Evolutionary conservation across 108 stramenopile genomes (phyloP).

Genomic region (Skeletonema costatum): DNA sequence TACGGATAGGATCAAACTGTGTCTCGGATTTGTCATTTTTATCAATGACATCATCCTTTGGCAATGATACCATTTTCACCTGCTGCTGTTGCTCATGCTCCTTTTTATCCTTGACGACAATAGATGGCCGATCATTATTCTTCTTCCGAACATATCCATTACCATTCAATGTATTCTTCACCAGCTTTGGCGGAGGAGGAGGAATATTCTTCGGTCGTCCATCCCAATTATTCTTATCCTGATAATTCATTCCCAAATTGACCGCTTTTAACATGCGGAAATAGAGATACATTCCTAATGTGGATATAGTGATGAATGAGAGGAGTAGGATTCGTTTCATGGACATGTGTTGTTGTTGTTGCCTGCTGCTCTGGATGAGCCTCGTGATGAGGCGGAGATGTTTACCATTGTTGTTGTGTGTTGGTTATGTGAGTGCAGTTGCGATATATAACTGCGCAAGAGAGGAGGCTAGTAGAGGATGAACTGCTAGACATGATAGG

Average conservation of each 20-base stretch:
- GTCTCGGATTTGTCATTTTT: background rate
- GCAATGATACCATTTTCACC: background rate
- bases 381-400: background rate
- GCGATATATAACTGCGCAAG: no score
- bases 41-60: background rate
- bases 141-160: background rate
- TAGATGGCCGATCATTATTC: background rate
- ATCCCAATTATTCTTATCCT: background rate
- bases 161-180: background rate
- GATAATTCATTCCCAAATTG: background rate
- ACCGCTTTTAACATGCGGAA: background rate
- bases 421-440: no score
- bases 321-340: background rate
- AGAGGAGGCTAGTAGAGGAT: no score
- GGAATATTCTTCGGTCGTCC: background rate
- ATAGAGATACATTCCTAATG: conserved; percentile 5
- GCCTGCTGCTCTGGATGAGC: background rate
- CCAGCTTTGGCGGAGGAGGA: background rate
- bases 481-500: no score
- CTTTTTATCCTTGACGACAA: background rate
- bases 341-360: background rate
- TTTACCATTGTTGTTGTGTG: background rate
- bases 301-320: background rate
- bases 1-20: no score
- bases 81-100: background rate